Evolutionary conservation across 495 filamentous ascomycete genomes (phyloP).

Genomic region (Hypoxylon perforatum): DNA sequence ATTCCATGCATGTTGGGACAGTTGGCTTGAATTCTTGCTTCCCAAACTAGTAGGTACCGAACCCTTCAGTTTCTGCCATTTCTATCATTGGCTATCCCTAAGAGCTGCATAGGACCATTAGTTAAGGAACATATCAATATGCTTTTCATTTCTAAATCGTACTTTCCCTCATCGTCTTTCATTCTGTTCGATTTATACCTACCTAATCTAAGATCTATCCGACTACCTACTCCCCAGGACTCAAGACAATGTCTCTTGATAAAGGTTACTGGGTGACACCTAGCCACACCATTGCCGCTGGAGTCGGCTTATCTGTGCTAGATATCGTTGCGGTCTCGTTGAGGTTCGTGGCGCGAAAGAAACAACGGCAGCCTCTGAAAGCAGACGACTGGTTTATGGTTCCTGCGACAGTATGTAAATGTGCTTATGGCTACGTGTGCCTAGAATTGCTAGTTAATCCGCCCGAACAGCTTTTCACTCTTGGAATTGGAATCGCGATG

Average conservation of each 20-base stretch:
- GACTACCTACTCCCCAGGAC: too few relatives aligned
- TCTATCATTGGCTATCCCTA: too few relatives aligned
- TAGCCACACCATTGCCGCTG: conserved; percentile 17
- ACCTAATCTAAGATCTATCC: too few relatives aligned
- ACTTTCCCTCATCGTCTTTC: too few relatives aligned
- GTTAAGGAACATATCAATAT: too few relatives aligned
- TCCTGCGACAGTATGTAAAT: conserved; percentile 35
- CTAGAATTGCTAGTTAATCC: neutral
- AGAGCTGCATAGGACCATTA: too few relatives aligned
- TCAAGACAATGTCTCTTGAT: neutral
- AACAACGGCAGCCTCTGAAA: conserved; percentile 35
- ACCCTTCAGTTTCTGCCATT: too few relatives aligned
- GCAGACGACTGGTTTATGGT: conserved; percentile 49
- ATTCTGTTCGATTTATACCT: too few relatives aligned
- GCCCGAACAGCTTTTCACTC: conserved; percentile 12
- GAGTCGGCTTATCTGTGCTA: conserved; percentile 10
- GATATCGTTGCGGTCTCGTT: conserved; percentile 23
- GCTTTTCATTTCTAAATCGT: too few relatives aligned
- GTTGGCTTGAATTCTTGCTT: too few relatives aligned
- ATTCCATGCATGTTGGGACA: too few relatives aligned
- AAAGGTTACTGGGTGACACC: conserved; percentile 22
- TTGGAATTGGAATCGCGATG: conserved; percentile 11
- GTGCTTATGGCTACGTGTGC: neutral
- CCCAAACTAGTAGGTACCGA: too few relatives aligned
- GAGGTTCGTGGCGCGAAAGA: conserved; percentile 33